phyloP scores from a whole-genome alignment of 1,284 basidiomycete species.

The Chondrostereum purpureum region DNA sequence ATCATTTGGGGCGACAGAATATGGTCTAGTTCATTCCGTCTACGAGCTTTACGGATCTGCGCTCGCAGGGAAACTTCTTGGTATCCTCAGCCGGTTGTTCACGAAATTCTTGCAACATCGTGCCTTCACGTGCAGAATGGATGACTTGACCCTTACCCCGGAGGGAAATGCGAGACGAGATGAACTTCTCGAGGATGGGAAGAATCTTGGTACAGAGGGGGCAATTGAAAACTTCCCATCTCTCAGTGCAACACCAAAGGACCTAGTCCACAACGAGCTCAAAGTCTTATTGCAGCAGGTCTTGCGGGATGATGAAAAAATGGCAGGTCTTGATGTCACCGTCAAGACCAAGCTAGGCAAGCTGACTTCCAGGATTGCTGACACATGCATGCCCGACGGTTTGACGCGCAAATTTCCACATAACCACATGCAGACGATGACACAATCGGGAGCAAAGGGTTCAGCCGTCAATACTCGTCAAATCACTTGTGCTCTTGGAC shows the following conservation, averaged over 20 bases:
- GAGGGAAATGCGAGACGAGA: slow-evolving; percentile 73
- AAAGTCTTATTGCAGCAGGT: slow-evolving; percentile 82
- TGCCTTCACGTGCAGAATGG: slow-evolving; percentile 98
- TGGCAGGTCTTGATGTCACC: slow-evolving; percentile 91
- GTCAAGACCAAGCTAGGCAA: slow-evolving; percentile 83
- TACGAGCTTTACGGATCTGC: slow-evolving; percentile 96
- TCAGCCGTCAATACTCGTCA: slow-evolving; percentile 97
- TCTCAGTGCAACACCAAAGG: slow-evolving; percentile 40
- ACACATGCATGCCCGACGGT: slow-evolving; percentile 85
- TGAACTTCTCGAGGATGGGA: slow-evolving; percentile 64
- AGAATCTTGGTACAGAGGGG: slow-evolving; percentile 76
- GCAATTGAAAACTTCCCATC: slow-evolving; percentile 89
- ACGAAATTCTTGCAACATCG: slow-evolving; percentile 97
- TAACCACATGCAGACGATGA: slow-evolving; percentile 99
- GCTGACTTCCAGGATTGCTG: slow-evolving; percentile 86
- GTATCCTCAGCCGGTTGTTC: slow-evolving; percentile 89
- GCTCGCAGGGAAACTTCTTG: slow-evolving; percentile 85
- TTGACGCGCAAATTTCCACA: slow-evolving; percentile 92
- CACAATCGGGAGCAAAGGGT: slow-evolving; percentile 96
- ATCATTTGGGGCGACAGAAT: slow-evolving; percentile 94
- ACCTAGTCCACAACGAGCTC: slow-evolving; percentile 49
- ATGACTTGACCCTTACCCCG: slow-evolving; percentile 87
- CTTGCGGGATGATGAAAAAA: slow-evolving; percentile 94
- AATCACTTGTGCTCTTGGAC: slow-evolving; percentile 95
- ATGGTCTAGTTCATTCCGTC: slow-evolving; percentile 96